phyloP scores from a whole-genome alignment of 2,329 filamentous ascomycete genomes.

The Fusarium circinatum region DNA sequence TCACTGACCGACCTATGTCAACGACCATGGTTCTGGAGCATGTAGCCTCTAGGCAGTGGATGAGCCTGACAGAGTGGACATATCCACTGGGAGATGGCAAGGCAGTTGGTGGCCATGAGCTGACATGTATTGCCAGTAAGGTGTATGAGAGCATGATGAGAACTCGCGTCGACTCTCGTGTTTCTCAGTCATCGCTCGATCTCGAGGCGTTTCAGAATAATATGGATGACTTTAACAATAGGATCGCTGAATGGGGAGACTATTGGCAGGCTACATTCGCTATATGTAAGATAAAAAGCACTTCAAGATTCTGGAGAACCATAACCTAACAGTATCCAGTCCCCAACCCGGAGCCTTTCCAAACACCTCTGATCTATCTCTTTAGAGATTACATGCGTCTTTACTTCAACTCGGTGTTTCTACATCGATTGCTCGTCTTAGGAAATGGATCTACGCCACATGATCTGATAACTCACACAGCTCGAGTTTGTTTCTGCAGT shows the following conservation, averaged over 20 bases:
- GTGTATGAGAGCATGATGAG: not conserved
- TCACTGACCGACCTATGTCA: not conserved
- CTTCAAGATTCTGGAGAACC: not conserved
- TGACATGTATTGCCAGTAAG: not conserved
- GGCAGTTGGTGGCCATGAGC: not conserved
- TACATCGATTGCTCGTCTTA: not conserved
- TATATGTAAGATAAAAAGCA: not conserved
- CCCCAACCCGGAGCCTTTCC: not conserved
- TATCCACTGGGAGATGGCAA: not conserved
- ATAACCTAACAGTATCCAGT: not conserved
- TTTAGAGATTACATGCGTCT: not conserved
- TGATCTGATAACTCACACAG: not conserved
- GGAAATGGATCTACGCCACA: not conserved
- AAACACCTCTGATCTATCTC: not conserved
- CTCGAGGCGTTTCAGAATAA: not conserved
- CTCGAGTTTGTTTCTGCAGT: not conserved
- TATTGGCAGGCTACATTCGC: not conserved
- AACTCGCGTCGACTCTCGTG: too few species aligned
- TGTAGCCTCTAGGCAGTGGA: not conserved
- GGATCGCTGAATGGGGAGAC: not conserved
- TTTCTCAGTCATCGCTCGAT: not conserved
- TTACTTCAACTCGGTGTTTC: not conserved
- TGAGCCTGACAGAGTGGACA: not conserved
- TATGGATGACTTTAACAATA: not conserved
- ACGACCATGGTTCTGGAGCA: accelerated